These are phyloP conservation scores for Cytospora paraplurivora DNA, from an alignment of 2,329 filamentous ascomycete genomes.

Conservation along the genomic window DNA sequence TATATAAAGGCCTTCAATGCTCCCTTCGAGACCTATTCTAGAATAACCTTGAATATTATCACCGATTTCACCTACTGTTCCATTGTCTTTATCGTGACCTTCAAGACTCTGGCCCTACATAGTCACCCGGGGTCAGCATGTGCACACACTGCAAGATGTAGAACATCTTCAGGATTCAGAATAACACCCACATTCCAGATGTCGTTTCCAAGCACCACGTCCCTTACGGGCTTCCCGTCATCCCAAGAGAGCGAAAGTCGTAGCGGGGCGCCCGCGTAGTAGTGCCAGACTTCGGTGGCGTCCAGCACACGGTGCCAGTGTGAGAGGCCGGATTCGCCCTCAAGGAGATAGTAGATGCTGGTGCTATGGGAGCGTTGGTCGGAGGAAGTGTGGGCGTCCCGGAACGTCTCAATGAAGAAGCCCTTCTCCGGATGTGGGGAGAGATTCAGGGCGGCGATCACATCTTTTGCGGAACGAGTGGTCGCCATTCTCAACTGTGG, in stretches of 20 bases:
- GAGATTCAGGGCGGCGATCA: conserved; percentile 11
- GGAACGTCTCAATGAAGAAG: conserved; percentile 5
- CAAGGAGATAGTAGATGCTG: conserved; percentile 15
- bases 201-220: conserved; percentile 10
- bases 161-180: background rate
- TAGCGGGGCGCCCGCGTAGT: conserved; percentile 13
- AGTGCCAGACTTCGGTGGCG: conserved; percentile 14
- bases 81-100: too few species aligned
- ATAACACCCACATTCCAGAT: conserved; percentile 1
- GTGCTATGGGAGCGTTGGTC: conserved; percentile 7
- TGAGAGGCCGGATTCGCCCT: conserved; percentile 9
- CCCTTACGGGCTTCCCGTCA: conserved; percentile 11
- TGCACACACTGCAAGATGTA: too few species aligned
- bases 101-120: conserved; percentile 5
- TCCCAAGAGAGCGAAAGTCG: conserved; percentile 15
- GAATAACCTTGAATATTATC: too few species aligned
- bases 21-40: too few species aligned
- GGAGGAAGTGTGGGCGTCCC: conserved; percentile 1
- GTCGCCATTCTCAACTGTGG: background rate
- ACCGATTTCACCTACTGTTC: too few species aligned
- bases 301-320: conserved; percentile 15
- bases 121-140: background rate
- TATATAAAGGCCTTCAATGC: too few species aligned
- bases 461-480: conserved; percentile 4
- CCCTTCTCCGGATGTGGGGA: conserved; percentile 11